Conservation (phyloP, 257 asterid genomes). For the Eustoma russellianum region DNA sequence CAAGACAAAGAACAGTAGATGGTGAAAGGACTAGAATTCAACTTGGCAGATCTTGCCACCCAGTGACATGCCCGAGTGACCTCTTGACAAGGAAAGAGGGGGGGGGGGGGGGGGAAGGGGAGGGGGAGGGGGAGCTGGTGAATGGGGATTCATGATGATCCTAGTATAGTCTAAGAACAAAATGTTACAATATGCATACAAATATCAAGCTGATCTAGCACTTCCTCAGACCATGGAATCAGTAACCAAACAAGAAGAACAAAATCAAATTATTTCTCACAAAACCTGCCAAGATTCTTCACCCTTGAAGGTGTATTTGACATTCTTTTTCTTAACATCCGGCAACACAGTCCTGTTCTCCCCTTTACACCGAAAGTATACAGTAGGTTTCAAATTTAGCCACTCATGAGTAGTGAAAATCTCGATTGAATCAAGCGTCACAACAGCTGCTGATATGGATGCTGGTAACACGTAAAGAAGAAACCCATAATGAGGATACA, state of each 20-base stretch:
- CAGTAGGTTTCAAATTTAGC: slow-evolving; percentile 42
- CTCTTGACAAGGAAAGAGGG: too few species aligned
- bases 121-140: too few species aligned
- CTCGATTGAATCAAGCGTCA: slow-evolving; percentile 63
- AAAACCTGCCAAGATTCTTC: slow-evolving; percentile 94
- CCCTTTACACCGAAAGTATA: slow-evolving; percentile 56
- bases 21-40: not conserved
- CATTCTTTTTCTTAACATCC: slow-evolving; percentile 55
- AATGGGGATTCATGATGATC: too few species aligned
- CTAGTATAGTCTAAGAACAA: too few species aligned
- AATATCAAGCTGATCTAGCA: too few species aligned
- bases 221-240: too few species aligned
- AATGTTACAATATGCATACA: too few species aligned
- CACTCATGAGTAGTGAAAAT: slow-evolving; percentile 58
- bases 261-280: not conserved
- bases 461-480: slow-evolving; percentile 24
- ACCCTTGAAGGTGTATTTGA: slow-evolving; percentile 52
- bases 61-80: not conserved
- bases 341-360: slow-evolving; percentile 53
- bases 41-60: not conserved
- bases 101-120: too few species aligned
- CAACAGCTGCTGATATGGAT: slow-evolving; percentile 36
- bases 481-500: not conserved
- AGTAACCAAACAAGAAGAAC: too few species aligned
- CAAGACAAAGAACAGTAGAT: not conserved